Evolutionary conservation across 1,284 basidiomycete genomes (phyloP), one percentile per base, ranked within the genome.

Genomic region (Sanguinoderma infundibulare): DNA sequence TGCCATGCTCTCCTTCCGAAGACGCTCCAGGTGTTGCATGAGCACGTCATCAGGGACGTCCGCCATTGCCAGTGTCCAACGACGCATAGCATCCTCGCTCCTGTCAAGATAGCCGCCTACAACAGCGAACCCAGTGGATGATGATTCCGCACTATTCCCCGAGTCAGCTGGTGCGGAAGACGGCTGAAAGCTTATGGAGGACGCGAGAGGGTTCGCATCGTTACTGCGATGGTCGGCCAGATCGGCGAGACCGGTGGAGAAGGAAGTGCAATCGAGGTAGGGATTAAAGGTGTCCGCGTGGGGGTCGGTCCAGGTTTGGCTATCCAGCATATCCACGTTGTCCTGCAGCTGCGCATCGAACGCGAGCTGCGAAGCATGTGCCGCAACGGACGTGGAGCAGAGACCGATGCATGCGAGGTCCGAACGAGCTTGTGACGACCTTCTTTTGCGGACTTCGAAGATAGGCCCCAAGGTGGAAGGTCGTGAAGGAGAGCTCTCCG

Each of bases 41-140:
- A 78, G 71, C 26, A 76, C 67, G 46, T 78, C 75, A 51, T 78
- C 77, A 15, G 75, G 71, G 2, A 75, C 74, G 53, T 78, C 76
- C 14, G 75, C 73, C 67, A 77, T 75, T 22, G 76, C 75, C 34
- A 77, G 68, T 3, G 76, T 78, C 76, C 76, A 78, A 30, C 76
- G 67, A 26, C 75, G 67, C 67, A 73, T 67, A 17, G 69, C 62
- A 35, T 65, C 66, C 61, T 65, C 65, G 28, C 60, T 67, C 28
- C 61, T 40, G 39, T 65, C 64, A 8, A 63, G 60, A 36, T 61
- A 67, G 10, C 65, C 65, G 28, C 59, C 53, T 28, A 67, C 65
- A 4, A 67, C 65, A 9, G 65, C 55, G n/a, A 61, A 66, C 1
- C 65, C 65, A 17, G 64, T 60, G 6, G 60, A 50, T 3, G 61